Conservation (phyloP, 2,329 filamentous ascomycete species). For the Scytalidium sp. region DNA sequence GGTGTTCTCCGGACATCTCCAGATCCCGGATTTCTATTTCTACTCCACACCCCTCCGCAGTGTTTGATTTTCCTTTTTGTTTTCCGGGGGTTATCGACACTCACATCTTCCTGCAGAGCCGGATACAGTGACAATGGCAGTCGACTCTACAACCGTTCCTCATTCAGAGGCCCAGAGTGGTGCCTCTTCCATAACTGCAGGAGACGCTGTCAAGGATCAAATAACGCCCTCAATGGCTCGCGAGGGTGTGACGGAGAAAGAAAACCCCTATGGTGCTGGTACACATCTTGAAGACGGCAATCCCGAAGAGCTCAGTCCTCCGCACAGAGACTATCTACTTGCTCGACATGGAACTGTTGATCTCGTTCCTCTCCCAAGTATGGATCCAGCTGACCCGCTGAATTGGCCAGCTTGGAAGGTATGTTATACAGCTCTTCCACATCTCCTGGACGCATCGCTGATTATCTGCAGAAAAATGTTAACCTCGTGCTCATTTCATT, state of each 20-base stretch:
- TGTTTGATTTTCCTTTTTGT: too few relatives aligned
- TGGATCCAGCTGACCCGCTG: constrained; percentile 47
- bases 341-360: constrained; percentile 49
- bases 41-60: too few relatives aligned
- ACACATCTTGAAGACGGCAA: constrained; percentile 1
- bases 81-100: too few relatives aligned
- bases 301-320: constrained; percentile 8
- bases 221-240: neutral
- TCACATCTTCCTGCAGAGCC: neutral
- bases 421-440: neutral
- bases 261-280: neutral
- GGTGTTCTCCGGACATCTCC: too few relatives aligned
- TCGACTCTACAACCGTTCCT: neutral
- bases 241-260: constrained; percentile 1
- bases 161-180: neutral
- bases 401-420: constrained; percentile 53
- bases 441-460: neutral
- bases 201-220: neutral
- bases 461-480: constrained; percentile 36
- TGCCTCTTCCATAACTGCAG: neutral
- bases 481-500: constrained; percentile 49
- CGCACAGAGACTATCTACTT: constrained; percentile 46
- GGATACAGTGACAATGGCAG: neutral
- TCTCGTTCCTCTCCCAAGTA: constrained; percentile 47
- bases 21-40: too few relatives aligned